Conservation (phyloP, 805 yeast species). For the Tetrapisispora fleetii region DNA sequence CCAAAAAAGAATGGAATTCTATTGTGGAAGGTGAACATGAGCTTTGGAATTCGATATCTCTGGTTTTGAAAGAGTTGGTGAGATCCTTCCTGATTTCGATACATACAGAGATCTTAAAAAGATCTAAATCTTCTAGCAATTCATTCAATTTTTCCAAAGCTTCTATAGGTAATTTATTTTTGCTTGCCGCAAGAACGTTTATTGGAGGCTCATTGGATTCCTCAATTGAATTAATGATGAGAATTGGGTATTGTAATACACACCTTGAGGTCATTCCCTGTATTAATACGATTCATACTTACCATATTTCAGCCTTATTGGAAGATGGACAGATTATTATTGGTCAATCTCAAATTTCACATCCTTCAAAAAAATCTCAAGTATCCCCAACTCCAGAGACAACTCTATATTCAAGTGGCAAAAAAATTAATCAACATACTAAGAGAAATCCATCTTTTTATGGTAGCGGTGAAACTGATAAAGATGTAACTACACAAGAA, state of each 20-base stretch:
- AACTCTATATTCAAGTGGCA: not conserved
- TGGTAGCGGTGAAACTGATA: not conserved
- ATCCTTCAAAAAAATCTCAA: constrained; percentile 39
- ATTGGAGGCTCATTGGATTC: constrained; percentile 83
- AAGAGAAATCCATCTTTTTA: not conserved
- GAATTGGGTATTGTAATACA: constrained; percentile 39
- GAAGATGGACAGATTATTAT: constrained; percentile 63
- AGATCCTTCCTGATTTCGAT: constrained; percentile 71
- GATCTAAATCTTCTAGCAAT: constrained; percentile 34
- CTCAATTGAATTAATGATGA: constrained; percentile 64
- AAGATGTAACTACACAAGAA: constrained; percentile 42
- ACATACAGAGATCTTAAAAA: constrained; percentile 63
- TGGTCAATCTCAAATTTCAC: constrained; percentile 91
- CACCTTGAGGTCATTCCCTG: constrained; percentile 64
- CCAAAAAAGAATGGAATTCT: constrained; percentile 63
- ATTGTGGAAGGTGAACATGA: constrained; percentile 72
- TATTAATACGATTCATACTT: constrained; percentile 72
- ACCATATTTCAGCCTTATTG: constrained; percentile 73
- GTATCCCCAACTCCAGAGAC: not conserved
- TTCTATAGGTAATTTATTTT: constrained; percentile 72
- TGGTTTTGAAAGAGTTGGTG: constrained; percentile 58
- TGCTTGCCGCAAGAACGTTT: constrained; percentile 73
- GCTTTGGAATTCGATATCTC: constrained; percentile 43
- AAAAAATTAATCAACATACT: too few relatives aligned
- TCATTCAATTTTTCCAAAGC: constrained; percentile 65